A percentile compares a stretch with the other conserved stretches of the same genome.
Conservation (phyloP, 768 basidiomycete species). For the Suillus subluteus region DNA sequence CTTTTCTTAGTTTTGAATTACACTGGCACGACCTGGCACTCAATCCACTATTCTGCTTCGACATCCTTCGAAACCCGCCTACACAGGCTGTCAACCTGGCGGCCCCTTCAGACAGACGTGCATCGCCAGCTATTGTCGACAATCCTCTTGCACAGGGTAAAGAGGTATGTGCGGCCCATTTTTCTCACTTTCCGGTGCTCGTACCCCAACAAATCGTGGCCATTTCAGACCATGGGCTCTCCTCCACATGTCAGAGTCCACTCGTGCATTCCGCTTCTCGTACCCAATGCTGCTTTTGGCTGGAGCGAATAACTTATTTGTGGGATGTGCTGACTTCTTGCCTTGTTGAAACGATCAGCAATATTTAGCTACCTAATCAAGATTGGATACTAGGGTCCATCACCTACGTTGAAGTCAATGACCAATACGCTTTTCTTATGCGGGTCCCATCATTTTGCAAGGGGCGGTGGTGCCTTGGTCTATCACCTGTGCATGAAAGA, state of each 20-base stretch:
- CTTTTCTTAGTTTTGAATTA: too few species aligned
- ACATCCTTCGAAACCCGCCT: too few species aligned
- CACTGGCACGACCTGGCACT: too few species aligned
- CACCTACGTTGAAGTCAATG: conserved; percentile 67
- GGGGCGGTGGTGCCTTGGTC: conserved; percentile 47
- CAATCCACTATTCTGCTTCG: too few species aligned
- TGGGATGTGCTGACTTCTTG: conserved; percentile 63
- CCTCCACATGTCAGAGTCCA: conserved; percentile 47
- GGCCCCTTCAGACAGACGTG: too few species aligned
- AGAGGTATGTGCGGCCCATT: too few species aligned
- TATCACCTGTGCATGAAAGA: conserved; percentile 46
- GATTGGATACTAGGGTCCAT: conserved; percentile 37
- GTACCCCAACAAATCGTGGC: conserved; percentile 36
- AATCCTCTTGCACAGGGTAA: too few species aligned
- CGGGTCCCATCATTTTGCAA: conserved; percentile 49
- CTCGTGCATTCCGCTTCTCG: conserved; percentile 64
- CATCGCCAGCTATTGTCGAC: too few species aligned
- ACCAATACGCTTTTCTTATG: conserved; percentile 64
- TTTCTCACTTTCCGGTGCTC: too few species aligned
- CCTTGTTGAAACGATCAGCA: conserved; percentile 50
- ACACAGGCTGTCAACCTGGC: too few species aligned
- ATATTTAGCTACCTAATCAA: conserved; percentile 33
- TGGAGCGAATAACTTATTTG: conserved; percentile 47
- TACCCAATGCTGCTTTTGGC: conserved; percentile 67
- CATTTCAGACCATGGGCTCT: conserved; percentile 68